These are phyloP conservation scores for Orbilia oligospora DNA, from an alignment of 2,329 filamentous ascomycete genomes.

Conservation along the genomic window DNA sequence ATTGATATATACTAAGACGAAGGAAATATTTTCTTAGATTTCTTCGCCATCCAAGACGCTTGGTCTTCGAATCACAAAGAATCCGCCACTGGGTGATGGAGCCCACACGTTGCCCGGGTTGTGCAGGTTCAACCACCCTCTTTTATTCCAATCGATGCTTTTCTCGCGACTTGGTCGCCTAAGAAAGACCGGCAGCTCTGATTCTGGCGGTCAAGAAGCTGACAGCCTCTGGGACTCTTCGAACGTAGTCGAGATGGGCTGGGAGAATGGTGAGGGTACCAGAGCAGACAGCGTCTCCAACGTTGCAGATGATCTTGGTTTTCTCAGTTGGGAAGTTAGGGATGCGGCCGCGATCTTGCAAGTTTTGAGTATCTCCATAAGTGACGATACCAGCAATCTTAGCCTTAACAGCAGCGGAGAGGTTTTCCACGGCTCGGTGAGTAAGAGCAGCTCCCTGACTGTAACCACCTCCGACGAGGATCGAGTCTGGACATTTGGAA, in stretches of 20 bases:
- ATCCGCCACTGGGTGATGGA: conserved; percentile 12
- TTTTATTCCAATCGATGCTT: not conserved
- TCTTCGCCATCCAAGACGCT: conserved; percentile 22
- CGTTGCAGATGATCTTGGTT: conserved; percentile 67
- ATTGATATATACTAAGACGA: conserved; percentile 32
- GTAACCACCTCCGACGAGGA: conserved; percentile 68
- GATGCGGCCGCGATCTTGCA: conserved; percentile 68
- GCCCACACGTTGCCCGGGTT: conserved; percentile 46
- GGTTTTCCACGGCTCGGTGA: conserved; percentile 64
- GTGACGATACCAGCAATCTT: conserved; percentile 67
- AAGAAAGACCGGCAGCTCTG: conserved; percentile 38
- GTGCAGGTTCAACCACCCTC: conserved; percentile 32
- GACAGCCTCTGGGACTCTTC: conserved; percentile 54
- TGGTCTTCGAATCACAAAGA: conserved; percentile 20
- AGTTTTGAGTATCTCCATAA: conserved; percentile 69
- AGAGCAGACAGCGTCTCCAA: conserved; percentile 66
- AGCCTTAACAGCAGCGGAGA: conserved; percentile 63
- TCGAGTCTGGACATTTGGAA: conserved; percentile 66
- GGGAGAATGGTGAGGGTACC: conserved; percentile 67
- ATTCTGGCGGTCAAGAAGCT: conserved; percentile 44
- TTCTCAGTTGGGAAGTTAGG: conserved; percentile 66
- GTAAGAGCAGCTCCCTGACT: conserved; percentile 66
- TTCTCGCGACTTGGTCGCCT: conserved; percentile 2
- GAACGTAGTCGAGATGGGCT: conserved; percentile 67
- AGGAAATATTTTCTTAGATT: conserved; percentile 19